These are phyloP conservation scores for Auricularia auricula-judae DNA, from an alignment of 768 basidiomycete species.

Conservation along the genomic window DNA sequence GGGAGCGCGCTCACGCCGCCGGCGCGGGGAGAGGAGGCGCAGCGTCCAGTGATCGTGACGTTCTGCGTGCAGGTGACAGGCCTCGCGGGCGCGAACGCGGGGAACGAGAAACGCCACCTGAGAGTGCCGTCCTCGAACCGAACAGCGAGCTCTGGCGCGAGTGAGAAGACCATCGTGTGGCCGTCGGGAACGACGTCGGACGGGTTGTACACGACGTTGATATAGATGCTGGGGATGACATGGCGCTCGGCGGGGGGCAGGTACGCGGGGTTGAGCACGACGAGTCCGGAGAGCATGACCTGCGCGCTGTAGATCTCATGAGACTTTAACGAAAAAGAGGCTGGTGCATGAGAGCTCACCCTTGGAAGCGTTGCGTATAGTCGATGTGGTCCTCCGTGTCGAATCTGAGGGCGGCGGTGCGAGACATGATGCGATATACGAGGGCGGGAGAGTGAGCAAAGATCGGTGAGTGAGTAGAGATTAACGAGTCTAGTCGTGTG, in stretches of 20 bases:
- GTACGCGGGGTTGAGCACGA: neutral
- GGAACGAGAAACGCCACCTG: neutral
- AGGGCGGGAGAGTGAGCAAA: neutral
- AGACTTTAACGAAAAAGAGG: neutral
- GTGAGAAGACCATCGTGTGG: neutral
- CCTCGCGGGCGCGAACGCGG: neutral
- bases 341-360: neutral
- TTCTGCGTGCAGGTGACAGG: neutral
- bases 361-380: neutral
- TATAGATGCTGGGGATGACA: neutral
- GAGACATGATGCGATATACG: too few relatives aligned
- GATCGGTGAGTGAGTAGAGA: neutral
- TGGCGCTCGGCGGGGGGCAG: neutral
- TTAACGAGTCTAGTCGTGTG: neutral
- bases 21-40: neutral
- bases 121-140: neutral
- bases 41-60: neutral
- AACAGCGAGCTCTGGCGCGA: neutral
- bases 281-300: neutral
- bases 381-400: neutral
- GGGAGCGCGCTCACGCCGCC: neutral
- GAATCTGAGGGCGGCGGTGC: too few relatives aligned
- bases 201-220: neutral
- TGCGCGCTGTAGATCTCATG: neutral
- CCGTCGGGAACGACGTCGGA: neutral